These are phyloP conservation scores for Spinacia oleracea DNA, from an alignment of 179 eudicot species.

Conservation along the genomic window DNA sequence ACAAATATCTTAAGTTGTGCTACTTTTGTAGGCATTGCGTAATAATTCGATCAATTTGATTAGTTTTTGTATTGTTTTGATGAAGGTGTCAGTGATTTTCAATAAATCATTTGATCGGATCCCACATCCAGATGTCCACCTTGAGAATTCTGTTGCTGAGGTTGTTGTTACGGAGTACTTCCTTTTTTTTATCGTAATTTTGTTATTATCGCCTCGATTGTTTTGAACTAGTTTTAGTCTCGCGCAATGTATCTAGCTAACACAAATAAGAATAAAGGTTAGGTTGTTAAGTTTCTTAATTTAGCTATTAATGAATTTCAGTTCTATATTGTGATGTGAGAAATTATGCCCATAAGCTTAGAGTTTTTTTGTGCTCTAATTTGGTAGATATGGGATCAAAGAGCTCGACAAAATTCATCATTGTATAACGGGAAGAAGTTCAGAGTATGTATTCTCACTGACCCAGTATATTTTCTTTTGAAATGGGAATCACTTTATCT, in stretches of 20 bases:
- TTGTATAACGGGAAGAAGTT: constrained; percentile 79
- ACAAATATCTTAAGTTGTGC: too few species aligned
- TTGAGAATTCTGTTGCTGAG: constrained; percentile 71
- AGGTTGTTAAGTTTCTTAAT: too few species aligned
- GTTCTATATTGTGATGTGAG: neutral
- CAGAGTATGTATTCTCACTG: constrained; percentile 53
- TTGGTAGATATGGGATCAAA: constrained; percentile 74
- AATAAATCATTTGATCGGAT: constrained; percentile 59
- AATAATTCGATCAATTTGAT: neutral
- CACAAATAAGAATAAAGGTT: too few species aligned
- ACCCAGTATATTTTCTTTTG: neutral
- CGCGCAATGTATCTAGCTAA: too few species aligned
- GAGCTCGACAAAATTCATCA: constrained; percentile 53
- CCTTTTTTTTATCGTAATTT: neutral
- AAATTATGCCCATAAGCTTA: neutral
- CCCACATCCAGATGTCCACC: constrained; percentile 56
- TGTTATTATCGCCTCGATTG: too few species aligned
- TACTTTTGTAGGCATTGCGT: neutral
- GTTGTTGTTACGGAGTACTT: constrained; percentile 34
- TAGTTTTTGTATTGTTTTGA: constrained; percentile 11
- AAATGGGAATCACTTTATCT: neutral
- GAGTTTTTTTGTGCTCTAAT: neutral
- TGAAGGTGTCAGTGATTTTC: constrained; percentile 64
- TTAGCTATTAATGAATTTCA: neutral
- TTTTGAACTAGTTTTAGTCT: too few species aligned